A percentile compares a stretch with the other conserved stretches of the same genome.
These are phyloP conservation scores for Sonneratia alba DNA, from an alignment of 345 rosid genomes.

Conservation along the genomic window DNA sequence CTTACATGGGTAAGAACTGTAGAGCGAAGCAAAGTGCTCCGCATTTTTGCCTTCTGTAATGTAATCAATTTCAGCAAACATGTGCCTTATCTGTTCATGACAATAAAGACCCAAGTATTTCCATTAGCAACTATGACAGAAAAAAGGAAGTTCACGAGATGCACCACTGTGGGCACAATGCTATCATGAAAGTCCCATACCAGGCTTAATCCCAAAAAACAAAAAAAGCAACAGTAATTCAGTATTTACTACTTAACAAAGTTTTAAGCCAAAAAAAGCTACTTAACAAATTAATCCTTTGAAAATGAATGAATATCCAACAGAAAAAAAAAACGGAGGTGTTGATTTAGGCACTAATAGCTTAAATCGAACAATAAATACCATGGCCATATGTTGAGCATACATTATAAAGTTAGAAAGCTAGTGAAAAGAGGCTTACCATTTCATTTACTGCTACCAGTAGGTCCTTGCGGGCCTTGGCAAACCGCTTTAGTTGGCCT, in stretches of 20 bases:
- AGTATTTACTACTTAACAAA: background rate
- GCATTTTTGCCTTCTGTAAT: slow-evolving; percentile 86
- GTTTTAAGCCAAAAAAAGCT: slow-evolving; percentile 37
- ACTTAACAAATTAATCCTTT: slow-evolving; percentile 11
- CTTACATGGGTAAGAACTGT: slow-evolving; percentile 47
- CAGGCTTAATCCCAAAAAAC: background rate
- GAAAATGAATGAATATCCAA: no score
- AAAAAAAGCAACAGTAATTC: no score
- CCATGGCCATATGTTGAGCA: background rate
- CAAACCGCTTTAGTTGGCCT: slow-evolving; percentile 90
- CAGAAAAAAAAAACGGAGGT: no score
- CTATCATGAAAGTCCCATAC: background rate
- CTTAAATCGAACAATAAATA: background rate
- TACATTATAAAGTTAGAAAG: background rate
- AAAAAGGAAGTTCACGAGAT: background rate
- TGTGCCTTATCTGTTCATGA: slow-evolving; percentile 86
- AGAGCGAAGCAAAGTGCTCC: slow-evolving; percentile 80
- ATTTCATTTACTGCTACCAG: slow-evolving; percentile 78
- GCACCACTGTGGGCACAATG: background rate
- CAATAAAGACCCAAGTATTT: slow-evolving; percentile 22
- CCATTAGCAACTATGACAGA: background rate
- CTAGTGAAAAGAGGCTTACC: background rate
- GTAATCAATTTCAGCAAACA: slow-evolving; percentile 97
- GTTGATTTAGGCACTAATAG: background rate
- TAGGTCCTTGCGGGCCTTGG: slow-evolving; percentile 82